Evolutionary conservation across 176 grass and related monocot genomes (phyloP), one percentile per base, ranked within the genome.

Genomic region (Hyparrhenia diplandra): DNA sequence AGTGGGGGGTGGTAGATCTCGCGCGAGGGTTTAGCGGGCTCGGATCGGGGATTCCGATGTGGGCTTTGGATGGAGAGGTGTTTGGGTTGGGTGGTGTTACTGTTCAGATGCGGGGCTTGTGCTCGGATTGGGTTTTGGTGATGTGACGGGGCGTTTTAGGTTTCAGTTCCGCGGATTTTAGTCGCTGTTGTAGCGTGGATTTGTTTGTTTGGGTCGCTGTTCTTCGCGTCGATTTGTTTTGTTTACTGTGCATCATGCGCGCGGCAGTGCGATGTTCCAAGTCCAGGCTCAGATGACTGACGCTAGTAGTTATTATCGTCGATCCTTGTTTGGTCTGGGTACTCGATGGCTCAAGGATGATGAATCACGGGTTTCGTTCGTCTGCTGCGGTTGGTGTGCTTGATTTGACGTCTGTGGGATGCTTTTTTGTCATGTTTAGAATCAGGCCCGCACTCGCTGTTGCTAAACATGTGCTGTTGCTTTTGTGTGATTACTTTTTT

Each of bases 41-140:
- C 17, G 67, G 81, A 84, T 84, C 78, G 78, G 78, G 21, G 31
- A 1, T 52, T 35, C 9, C 8, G 0, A 16, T 1, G 18, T 5
- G 3, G 12, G 27, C 5, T n/a, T 10, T 34, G 32, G 32, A 34
- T 2, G 4, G 32, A 34, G 2, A 2, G 32, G 32, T 34, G 32
- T 2, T 34, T 37, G 36, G 36, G 36, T 37, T 37, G 36, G 36
- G 6, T 37, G 36, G 41, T 17, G 29, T 3, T 55, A 16, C 24
- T 24, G 0, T 32, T 78, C 83, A 74, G 88, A 83, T 83, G 67
- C 74, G 18, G 11, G 28, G 13, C 12, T 28, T 62, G 58, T 27
- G n/a, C 54, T 24, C 3, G 1, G 54, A 8, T 58, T 58, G 21
- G 21, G 16, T 10, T 69, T 17, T 17, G 32, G 8, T 3, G 16